A percentile compares a stretch with the other conserved stretches of the same genome.
phyloP scores from a whole-genome alignment of 2,329 filamentous ascomycete species.

The Beauveria caledonica region DNA sequence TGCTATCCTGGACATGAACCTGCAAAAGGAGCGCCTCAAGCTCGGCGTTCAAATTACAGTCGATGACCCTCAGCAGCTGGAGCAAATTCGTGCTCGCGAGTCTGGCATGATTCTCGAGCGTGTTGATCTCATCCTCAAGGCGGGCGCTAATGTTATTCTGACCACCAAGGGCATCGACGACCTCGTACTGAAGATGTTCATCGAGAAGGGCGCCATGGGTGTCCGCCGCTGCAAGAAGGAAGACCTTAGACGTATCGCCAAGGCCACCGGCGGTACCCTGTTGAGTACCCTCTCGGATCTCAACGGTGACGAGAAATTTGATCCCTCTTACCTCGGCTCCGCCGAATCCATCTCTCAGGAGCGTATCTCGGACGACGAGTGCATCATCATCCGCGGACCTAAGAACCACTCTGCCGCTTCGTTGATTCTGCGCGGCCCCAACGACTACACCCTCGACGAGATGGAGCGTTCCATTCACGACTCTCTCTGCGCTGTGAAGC shows the following conservation, averaged over 20 bases:
- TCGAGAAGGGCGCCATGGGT: constrained; percentile 92
- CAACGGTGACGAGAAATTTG: constrained; percentile 96
- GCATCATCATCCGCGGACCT: constrained; percentile 92
- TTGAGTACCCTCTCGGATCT: constrained; percentile 91
- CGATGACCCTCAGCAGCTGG: constrained; percentile 91
- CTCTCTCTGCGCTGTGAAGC: constrained; percentile 92
- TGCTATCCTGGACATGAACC: constrained; percentile 91
- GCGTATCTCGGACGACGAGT: constrained; percentile 97
- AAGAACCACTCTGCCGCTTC: constrained; percentile 92
- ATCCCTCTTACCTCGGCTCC: constrained; percentile 77
- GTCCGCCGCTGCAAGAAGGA: constrained; percentile 98
- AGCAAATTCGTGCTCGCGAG: constrained; percentile 92
- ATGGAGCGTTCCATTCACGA: constrained; percentile 99
- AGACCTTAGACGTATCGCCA: constrained; percentile 89
- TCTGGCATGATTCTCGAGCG: constrained; percentile 88
- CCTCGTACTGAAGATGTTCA: constrained; percentile 84
- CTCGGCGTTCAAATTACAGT: constrained; percentile 96
- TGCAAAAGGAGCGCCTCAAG: constrained; percentile 99
- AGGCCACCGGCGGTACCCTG: constrained; percentile 87
- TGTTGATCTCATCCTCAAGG: constrained; percentile 95
- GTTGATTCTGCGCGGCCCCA: constrained; percentile 88
- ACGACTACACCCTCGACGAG: constrained; percentile 95
- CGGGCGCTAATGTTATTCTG: constrained; percentile 89
- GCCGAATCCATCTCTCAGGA: constrained; percentile 98
- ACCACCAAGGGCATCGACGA: constrained; percentile 99